Percentiles rank a stretch among this genome's conserved stretches.
phyloP scores from a whole-genome alignment of 768 basidiomycete species.

The Leucocoprinus sp. region DNA sequence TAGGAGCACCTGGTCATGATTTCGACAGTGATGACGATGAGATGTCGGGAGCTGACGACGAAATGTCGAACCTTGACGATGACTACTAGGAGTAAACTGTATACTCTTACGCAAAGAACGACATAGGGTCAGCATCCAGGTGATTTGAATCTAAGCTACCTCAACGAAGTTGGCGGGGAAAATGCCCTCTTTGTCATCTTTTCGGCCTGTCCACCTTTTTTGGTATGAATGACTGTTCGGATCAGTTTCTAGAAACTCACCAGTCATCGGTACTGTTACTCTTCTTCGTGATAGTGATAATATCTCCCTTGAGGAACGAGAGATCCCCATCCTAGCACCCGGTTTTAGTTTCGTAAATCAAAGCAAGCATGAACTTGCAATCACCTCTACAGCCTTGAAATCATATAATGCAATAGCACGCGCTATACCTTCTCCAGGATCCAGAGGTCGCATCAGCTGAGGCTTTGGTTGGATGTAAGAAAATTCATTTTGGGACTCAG shows the following conservation, averaged over 20 bases:
- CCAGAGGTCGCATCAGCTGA: slow-evolving; percentile 39
- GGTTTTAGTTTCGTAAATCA: slow-evolving; percentile 4
- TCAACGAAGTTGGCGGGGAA: slow-evolving; percentile 88
- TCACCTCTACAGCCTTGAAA: slow-evolving; percentile 66
- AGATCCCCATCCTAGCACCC: slow-evolving; percentile 57
- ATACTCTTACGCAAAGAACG: too few relatives aligned
- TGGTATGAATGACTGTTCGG: background rate
- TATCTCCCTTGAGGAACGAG: slow-evolving; percentile 68
- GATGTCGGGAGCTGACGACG: slow-evolving; percentile 19
- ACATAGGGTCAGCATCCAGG: too few relatives aligned
- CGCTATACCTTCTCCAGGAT: slow-evolving; percentile 52
- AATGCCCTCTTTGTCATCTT: slow-evolving; percentile 50
- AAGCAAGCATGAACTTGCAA: slow-evolving; percentile 11
- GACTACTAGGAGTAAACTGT: background rate
- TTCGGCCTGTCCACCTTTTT: slow-evolving; percentile 73
- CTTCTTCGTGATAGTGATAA: slow-evolving; percentile 61
- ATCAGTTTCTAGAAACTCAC: slow-evolving; percentile 26
- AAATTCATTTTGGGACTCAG: background rate
- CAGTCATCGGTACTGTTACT: slow-evolving; percentile 71
- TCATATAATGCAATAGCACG: slow-evolving; percentile 70
- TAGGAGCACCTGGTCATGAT: background rate
- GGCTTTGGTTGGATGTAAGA: slow-evolving; percentile 35
- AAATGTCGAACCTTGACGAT: slow-evolving; percentile 7
- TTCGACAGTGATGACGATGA: slow-evolving; percentile 19
- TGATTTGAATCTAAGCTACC: slow-evolving; percentile 29